Evolutionary conservation across 2,329 filamentous ascomycete species (phyloP), one percentile per base, ranked within the genome.

Genomic region (Claviceps paspali): DNA sequence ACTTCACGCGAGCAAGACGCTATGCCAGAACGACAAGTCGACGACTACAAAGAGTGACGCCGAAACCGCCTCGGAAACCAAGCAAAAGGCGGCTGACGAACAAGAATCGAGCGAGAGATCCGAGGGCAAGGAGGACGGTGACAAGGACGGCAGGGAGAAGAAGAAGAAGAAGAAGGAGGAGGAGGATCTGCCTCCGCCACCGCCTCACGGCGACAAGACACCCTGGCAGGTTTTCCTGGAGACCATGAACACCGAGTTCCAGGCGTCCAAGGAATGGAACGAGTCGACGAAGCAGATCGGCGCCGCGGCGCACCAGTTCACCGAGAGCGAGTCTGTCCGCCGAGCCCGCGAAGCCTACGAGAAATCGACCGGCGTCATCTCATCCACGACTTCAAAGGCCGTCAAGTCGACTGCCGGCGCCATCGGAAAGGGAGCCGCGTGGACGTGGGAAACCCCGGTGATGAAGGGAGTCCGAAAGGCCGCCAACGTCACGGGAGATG

Each of bases 151-250:
- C 44, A 60, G 70, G 42, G 63, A 73, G 53, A 69, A 79, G 55
- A 70, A n/a, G n/a, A n/a, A n/a, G n/a, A n/a, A n/a, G n/a, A n/a
- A n/a, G n/a, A n/a, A n/a, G n/a, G n/a, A n/a, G n/a, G n/a, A 77
- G 54, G 74, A 83, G 49, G 75, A 85, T 43, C 60, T 74, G 21
- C 79, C 87, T 10, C 84, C 88, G 17, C 88, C 87, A 11, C 88
- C 91, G n/a, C 88, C 87, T 15, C 91, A 98, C 54, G 91, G 91
- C 43, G 86, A 94, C 64, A 98, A 98, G 68, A 91, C 88, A 3
- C 91, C 91, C 38, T 96, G 91, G 87, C 85, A 96, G 57, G 91
- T 98, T 23, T 98, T 98, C 65, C 84, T 84, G 53, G 91, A 98
- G 55, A 98, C 91, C n/a, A 75, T 98, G 61, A 76, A 84, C 57